These are phyloP conservation scores for Malassezia globosa DNA, from an alignment of 1,284 basidiomycete species.

Conservation along the genomic window DNA sequence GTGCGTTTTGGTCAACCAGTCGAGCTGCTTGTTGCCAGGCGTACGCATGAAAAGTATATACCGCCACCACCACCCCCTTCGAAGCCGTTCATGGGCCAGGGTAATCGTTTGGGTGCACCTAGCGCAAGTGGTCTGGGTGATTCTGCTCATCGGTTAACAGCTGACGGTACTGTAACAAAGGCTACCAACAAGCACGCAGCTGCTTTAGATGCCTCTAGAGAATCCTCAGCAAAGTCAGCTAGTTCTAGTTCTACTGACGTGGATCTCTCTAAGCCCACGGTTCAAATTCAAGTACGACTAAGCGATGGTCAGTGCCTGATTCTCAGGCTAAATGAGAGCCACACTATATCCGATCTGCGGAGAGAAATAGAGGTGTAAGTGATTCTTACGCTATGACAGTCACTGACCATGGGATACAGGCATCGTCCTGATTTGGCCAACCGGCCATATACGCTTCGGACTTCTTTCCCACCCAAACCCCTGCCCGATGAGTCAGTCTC, in stretches of 20 bases:
- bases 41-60: constrained; percentile 64
- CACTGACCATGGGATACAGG: constrained; percentile 10
- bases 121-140: constrained; percentile 6
- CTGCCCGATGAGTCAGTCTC: constrained; percentile 35
- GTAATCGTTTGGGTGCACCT: constrained; percentile 64
- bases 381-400: neutral
- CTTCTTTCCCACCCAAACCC: constrained; percentile 43
- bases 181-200: neutral
- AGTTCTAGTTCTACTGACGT: constrained; percentile 49
- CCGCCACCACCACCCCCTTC: constrained; percentile 51
- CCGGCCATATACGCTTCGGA: constrained; percentile 31
- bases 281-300: constrained; percentile 78
- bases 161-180: too few species aligned
- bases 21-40: constrained; percentile 68
- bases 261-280: constrained; percentile 67
- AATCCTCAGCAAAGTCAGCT: neutral
- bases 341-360: constrained; percentile 76
- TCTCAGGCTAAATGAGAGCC: constrained; percentile 76
- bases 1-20: constrained; percentile 71
- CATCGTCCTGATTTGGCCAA: constrained; percentile 34
- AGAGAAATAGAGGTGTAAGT: constrained; percentile 81
- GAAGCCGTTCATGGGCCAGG: constrained; percentile 62
- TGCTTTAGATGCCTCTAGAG: too few species aligned
- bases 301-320: constrained; percentile 80
- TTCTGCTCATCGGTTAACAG: constrained; percentile 35